phyloP scores from a whole-genome alignment of 2,329 filamentous ascomycete genomes.

The Ramularia collo-cygni region DNA sequence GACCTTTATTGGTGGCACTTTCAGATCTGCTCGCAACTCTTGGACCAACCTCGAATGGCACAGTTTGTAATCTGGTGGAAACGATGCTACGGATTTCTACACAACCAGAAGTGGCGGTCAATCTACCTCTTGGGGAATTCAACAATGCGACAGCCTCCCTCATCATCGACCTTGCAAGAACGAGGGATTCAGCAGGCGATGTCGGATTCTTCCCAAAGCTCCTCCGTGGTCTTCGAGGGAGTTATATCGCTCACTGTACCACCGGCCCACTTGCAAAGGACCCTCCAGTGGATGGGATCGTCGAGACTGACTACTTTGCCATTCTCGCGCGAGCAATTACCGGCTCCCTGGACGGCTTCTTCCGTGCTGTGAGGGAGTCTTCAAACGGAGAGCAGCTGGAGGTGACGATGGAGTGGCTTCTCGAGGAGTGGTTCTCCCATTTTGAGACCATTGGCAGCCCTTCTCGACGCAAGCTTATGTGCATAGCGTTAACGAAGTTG shows the following conservation, averaged over 20 bases:
- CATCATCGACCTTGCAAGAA: constrained; percentile 10
- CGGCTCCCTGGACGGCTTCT: constrained; percentile 62
- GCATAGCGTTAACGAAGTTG: constrained; percentile 64
- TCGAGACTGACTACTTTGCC: constrained; percentile 78
- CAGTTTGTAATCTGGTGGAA: constrained; percentile 42
- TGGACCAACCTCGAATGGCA: constrained; percentile 43
- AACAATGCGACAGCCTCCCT: constrained; percentile 12
- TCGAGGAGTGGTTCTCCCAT: constrained; percentile 59
- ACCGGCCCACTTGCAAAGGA: constrained; percentile 70
- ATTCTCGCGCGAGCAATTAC: constrained; percentile 74
- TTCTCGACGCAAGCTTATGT: constrained; percentile 62
- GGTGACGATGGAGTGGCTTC: constrained; percentile 39
- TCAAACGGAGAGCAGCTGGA: constrained; percentile 25
- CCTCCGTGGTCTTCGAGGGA: constrained; percentile 37
- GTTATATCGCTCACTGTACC: constrained; percentile 66
- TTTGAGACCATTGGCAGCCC: constrained; percentile 61
- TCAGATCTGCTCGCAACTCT: constrained; percentile 38
- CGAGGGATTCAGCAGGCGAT: constrained; percentile 12
- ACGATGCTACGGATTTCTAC: constrained; percentile 38
- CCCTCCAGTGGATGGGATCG: constrained; percentile 63
- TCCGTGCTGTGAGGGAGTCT: constrained; percentile 43
- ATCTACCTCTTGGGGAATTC: constrained; percentile 11
- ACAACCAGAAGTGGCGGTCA: constrained; percentile 29
- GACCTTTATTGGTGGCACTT: constrained; percentile 33
- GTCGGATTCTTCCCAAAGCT: constrained; percentile 52